Conservation (phyloP, 805 yeast genomes). For the Komagataella ulmi region DNA sequence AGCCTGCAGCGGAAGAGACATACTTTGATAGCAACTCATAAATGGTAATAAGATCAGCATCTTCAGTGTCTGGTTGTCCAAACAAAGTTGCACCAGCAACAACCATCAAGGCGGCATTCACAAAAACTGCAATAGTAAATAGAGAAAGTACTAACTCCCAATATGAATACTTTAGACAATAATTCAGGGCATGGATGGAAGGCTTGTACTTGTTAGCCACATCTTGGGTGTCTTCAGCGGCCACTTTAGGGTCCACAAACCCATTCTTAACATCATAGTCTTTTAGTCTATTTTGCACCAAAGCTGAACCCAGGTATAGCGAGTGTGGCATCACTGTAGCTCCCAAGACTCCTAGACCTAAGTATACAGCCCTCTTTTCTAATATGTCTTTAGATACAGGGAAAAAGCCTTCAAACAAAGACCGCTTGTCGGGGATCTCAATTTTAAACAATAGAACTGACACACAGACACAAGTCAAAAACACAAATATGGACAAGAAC, state of each 20-base stretch:
- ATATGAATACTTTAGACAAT: constrained; percentile 61
- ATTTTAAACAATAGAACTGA: constrained; percentile 52
- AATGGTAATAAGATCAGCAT: constrained; percentile 75
- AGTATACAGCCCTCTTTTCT: constrained; percentile 54
- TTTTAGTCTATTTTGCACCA: constrained; percentile 72
- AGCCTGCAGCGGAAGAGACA: constrained; percentile 69
- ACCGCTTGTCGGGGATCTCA: constrained; percentile 34
- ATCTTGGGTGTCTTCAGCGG: constrained; percentile 13
- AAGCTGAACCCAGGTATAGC: constrained; percentile 70
- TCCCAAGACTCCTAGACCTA: constrained; percentile 76
- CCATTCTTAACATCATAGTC: constrained; percentile 48
- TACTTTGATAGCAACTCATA: constrained; percentile 45
- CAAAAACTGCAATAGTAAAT: constrained; percentile 72
- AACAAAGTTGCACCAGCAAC: constrained; percentile 73
- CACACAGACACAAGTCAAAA: constrained; percentile 67
- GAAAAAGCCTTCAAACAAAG: constrained; percentile 51
- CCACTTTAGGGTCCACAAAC: constrained; percentile 6
- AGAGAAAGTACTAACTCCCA: constrained; percentile 59
- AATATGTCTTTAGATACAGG: constrained; percentile 45
- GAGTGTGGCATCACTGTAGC: constrained; percentile 96
- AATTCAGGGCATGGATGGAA: constrained; percentile 54
- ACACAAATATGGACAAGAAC: constrained; percentile 58
- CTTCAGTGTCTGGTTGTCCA: constrained; percentile 54
- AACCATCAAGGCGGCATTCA: constrained; percentile 71
- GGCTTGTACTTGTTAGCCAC: constrained; percentile 42